phyloP scores from a whole-genome alignment of 2,329 filamentous ascomycete species.

The Aspergillus udagawae region DNA sequence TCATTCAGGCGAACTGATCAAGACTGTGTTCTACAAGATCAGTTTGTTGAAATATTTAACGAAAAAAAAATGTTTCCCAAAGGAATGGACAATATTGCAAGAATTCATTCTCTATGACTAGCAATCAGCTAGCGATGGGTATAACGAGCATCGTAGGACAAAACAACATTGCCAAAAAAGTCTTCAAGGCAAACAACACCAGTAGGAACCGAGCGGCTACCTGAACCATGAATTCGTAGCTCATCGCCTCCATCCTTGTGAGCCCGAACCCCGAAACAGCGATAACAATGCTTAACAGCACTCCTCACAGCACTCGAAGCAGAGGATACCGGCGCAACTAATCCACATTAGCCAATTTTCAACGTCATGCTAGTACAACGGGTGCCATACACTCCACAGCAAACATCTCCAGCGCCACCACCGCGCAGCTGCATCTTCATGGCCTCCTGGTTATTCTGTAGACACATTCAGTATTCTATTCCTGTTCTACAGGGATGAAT shows the following conservation, averaged over 20 bases:
- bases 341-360: neutral
- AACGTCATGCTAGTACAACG: neutral
- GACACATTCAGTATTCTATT: neutral
- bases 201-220: neutral
- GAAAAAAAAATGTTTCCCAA: too few species aligned
- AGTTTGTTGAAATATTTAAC: neutral
- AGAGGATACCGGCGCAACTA: slow-evolving; percentile 24
- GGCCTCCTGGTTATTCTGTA: slow-evolving; percentile 13
- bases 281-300: slow-evolving; percentile 17
- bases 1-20: neutral
- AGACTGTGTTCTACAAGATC: neutral
- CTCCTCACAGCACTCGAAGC: slow-evolving; percentile 25
- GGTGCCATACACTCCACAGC: slow-evolving; percentile 26
- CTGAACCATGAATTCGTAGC: neutral
- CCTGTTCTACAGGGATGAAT: neutral
- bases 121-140: neutral
- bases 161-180: neutral
- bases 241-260: neutral
- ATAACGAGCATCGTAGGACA: neutral
- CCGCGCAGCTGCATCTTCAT: slow-evolving; percentile 25
- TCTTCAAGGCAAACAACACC: neutral
- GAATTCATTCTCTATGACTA: neutral
- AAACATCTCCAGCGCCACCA: slow-evolving; percentile 24
- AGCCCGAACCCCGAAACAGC: neutral
- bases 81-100: neutral